Conservation (phyloP, 2,329 filamentous ascomycete species). For the Dactylellina haptotyla region DNA sequence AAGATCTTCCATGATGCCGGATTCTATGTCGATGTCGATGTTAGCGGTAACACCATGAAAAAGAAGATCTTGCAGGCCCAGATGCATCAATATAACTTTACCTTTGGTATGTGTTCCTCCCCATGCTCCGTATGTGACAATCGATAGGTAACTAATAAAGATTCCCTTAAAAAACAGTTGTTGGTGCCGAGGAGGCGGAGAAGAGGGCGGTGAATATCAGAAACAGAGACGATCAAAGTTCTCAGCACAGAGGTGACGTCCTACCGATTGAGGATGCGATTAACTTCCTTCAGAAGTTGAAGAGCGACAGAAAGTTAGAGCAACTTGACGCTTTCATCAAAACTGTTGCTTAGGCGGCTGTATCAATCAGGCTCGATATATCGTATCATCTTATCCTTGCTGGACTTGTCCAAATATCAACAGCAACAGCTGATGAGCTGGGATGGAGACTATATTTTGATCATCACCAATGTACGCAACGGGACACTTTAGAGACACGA, state of each 20-base stretch:
- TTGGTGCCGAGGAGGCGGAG: slow-evolving; percentile 71
- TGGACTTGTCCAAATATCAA: too few species aligned
- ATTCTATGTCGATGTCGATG: slow-evolving; percentile 77
- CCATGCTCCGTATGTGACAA: neutral
- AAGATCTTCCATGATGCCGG: slow-evolving; percentile 73
- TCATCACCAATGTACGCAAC: too few species aligned
- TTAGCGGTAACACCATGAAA: slow-evolving; percentile 81
- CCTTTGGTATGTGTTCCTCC: slow-evolving; percentile 70
- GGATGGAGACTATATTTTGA: too few species aligned
- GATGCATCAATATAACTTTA: slow-evolving; percentile 83
- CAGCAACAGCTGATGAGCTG: too few species aligned
- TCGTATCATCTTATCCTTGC: too few species aligned
- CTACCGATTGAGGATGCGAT: slow-evolving; percentile 68
- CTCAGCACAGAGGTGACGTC: slow-evolving; percentile 71
- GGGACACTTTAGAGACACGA: too few species aligned
- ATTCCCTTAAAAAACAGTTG: slow-evolving; percentile 63
- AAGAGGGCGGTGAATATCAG: slow-evolving; percentile 72
- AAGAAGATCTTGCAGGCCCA: slow-evolving; percentile 90
- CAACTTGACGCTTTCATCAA: slow-evolving; percentile 8
- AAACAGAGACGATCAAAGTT: slow-evolving; percentile 72
- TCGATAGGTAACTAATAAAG: neutral
- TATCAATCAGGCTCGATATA: too few species aligned
- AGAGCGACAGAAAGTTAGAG: slow-evolving; percentile 27
- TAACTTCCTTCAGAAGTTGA: slow-evolving; percentile 24
- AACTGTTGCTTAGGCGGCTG: too few species aligned